Evolutionary conservation across 768 basidiomycete genomes (phyloP).

Genomic region (Psilocybe cyanescens): DNA sequence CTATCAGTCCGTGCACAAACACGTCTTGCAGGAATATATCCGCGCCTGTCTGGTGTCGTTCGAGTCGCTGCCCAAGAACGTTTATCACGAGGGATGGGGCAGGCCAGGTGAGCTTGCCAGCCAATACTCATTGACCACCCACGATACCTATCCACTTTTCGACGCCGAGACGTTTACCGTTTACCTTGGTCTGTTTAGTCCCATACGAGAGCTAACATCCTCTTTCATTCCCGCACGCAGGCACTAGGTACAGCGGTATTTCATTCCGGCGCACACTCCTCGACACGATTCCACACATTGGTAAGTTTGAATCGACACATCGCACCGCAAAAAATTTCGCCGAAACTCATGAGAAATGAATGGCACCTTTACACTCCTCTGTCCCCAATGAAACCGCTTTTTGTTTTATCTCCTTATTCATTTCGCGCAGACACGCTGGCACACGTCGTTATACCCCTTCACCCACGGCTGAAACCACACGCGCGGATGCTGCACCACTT

Average conservation of each 20-base stretch:
- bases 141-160: neutral
- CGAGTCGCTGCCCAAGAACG: constrained; percentile 70
- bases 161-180: constrained; percentile 5
- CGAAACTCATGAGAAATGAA: neutral
- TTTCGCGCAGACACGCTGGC: constrained; percentile 61
- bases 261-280: constrained; percentile 72
- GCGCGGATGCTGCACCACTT: constrained; percentile 81
- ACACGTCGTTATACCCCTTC: constrained; percentile 72
- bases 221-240: constrained; percentile 31
- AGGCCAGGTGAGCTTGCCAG: constrained; percentile 50
- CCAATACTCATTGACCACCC: neutral
- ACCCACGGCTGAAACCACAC: constrained; percentile 72
- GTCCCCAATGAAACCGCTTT: neutral
- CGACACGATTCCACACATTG: constrained; percentile 71
- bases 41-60: constrained; percentile 73
- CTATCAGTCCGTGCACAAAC: constrained; percentile 62
- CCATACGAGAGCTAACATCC: neutral
- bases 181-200: constrained; percentile 2
- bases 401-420: neutral
- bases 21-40: constrained; percentile 76
- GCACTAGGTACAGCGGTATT: constrained; percentile 61
- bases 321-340: neutral
- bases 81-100: constrained; percentile 77
- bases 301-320: constrained; percentile 40
- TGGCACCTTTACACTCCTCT: too few species aligned